Conservation (phyloP, 140 eudicot genomes). For the Ambrosia hybrid region DNA sequence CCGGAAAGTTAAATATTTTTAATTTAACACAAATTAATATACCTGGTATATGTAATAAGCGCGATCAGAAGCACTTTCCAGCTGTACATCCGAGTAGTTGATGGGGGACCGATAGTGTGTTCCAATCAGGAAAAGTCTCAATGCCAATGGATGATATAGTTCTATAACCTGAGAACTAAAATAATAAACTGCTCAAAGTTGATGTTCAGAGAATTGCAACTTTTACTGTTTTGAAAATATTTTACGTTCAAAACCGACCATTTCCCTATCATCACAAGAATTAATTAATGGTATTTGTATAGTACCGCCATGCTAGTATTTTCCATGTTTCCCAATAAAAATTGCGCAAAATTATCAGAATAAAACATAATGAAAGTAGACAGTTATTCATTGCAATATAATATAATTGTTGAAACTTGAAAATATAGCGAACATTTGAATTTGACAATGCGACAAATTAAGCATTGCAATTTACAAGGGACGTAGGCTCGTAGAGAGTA, state of each 20-base stretch:
- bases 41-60: slow-evolving; percentile 94
- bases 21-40: background rate
- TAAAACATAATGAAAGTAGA: background rate
- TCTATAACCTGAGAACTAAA: slow-evolving; percentile 65
- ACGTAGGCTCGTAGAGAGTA: too few species aligned
- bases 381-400: background rate
- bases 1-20: background rate
- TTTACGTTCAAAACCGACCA: background rate
- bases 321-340: background rate
- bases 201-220: slow-evolving; percentile 8
- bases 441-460: slow-evolving; percentile 1
- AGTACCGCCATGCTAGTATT: background rate
- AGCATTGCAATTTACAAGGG: background rate
- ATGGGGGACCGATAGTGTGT: slow-evolving; percentile 94
- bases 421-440: slow-evolving; percentile 7
- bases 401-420: background rate
- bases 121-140: slow-evolving; percentile 83
- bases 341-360: background rate
- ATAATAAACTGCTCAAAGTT: slow-evolving; percentile 7
- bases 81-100: slow-evolving; percentile 77
- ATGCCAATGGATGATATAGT: slow-evolving; percentile 90
- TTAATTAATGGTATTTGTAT: background rate
- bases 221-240: background rate
- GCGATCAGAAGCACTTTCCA: slow-evolving; percentile 93
- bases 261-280: background rate